Evolutionary conservation across 257 asterid species (phyloP).

Genomic region (Thymus mandschuricus): DNA sequence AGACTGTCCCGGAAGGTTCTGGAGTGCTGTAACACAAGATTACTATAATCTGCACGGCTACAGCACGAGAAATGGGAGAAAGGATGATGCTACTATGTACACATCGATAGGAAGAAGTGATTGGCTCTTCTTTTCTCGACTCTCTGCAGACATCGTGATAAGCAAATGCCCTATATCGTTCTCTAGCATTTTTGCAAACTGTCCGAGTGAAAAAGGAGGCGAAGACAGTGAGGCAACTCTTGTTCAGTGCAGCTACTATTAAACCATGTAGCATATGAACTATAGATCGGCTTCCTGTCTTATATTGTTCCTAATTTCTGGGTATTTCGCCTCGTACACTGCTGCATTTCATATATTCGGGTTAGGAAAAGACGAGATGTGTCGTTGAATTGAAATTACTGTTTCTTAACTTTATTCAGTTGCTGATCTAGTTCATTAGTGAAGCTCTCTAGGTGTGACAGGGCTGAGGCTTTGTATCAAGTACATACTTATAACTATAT

Average conservation of each 20-base stretch:
- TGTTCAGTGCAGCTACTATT: not conserved
- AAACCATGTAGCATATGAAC: conserved; percentile 6
- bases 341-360: not conserved
- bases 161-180: not conserved
- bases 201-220: not conserved
- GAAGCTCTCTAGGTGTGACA: not conserved
- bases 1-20: conserved; percentile 37
- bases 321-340: not conserved
- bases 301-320: not conserved
- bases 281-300: conserved; percentile 3
- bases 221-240: not conserved
- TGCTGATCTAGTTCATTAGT: not conserved
- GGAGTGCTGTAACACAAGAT: conserved; percentile 16
- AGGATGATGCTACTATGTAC: not conserved
- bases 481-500: not conserved
- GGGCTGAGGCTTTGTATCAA: conserved; percentile 1
- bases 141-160: conserved; percentile 2
- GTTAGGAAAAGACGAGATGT: not conserved
- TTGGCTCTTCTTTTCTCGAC: not conserved
- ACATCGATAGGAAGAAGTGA: not conserved
- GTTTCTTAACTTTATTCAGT: conserved; percentile 7
- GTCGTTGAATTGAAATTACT: not conserved
- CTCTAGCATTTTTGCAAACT: not conserved
- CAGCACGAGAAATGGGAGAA: not conserved
- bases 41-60: not conserved